phyloP scores from a whole-genome alignment of 768 basidiomycete genomes.

The Pleurotus salmoneostramineus region DNA sequence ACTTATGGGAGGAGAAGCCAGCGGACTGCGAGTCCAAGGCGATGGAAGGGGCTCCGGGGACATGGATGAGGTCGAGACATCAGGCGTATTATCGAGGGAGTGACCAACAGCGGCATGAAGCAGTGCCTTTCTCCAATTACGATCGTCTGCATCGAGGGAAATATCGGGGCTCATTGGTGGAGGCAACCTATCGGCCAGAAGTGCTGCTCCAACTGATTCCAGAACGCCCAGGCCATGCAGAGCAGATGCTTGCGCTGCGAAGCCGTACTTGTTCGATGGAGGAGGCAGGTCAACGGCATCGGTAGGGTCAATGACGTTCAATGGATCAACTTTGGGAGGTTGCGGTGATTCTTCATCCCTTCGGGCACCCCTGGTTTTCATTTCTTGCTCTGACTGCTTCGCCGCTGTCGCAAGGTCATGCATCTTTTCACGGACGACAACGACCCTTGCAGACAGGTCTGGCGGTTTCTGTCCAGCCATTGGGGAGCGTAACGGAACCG shows the following conservation, averaged over 20 bases:
- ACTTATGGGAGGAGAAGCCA: constrained; percentile 7
- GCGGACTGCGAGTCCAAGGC: constrained; percentile 14
- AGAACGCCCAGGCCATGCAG: constrained; percentile 68
- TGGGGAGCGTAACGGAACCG: constrained; percentile 23
- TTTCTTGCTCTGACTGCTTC: constrained; percentile 70
- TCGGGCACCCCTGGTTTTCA: constrained; percentile 50
- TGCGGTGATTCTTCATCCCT: constrained; percentile 40
- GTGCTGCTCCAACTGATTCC: constrained; percentile 71
- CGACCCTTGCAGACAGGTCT: constrained; percentile 56
- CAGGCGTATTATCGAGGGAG: constrained; percentile 58
- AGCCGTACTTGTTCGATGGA: constrained; percentile 63
- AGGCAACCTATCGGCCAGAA: constrained; percentile 72
- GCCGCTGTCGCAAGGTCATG: constrained; percentile 65
- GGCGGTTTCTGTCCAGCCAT: constrained; percentile 22
- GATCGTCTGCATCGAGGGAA: constrained; percentile 50
- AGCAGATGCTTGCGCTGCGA: constrained; percentile 73
- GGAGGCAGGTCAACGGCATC: constrained; percentile 79
- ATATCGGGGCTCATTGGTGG: constrained; percentile 63
- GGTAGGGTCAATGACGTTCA: constrained; percentile 74
- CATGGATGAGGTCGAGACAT: constrained; percentile 43
- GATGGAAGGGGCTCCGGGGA: constrained; percentile 32
- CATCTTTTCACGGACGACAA: constrained; percentile 83
- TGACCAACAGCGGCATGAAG: constrained; percentile 77
- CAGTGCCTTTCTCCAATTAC: constrained; percentile 68
- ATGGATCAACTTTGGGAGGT: constrained; percentile 31